A percentile compares a stretch with the other conserved stretches of the same genome.
Conservation (phyloP, 164 flowering plant genomes). For the Buxus sempervirens region DNA sequence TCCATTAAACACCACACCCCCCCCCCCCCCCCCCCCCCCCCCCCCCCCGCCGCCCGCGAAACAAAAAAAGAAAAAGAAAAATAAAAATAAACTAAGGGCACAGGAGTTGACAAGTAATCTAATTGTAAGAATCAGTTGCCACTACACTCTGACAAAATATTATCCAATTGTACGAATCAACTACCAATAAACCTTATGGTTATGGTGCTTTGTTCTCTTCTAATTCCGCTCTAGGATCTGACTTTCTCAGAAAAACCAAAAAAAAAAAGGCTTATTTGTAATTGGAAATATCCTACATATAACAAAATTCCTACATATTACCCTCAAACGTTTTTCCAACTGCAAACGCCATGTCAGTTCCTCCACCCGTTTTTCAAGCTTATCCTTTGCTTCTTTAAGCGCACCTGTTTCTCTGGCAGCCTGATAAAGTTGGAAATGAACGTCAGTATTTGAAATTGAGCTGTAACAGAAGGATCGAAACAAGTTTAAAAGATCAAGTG, state of each 20-base stretch:
- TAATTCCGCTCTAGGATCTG: background rate
- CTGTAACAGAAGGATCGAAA: background rate
- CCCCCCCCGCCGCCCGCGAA: no score
- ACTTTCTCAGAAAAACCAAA: no score
- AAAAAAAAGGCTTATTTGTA: background rate
- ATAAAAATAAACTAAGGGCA: no score
- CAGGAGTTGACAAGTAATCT: background rate
- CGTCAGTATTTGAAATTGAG: constrained; percentile 1
- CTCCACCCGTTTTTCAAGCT: constrained; percentile 82
- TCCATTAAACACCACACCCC: no score
- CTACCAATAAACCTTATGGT: background rate
- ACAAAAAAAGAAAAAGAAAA: no score
- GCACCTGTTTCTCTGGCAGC: constrained; percentile 95
- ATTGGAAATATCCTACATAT: background rate
- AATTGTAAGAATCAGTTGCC: background rate
- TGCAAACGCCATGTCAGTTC: constrained; percentile 93
- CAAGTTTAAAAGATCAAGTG: background rate
- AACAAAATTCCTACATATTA: constrained; percentile 18
- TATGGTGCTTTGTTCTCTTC: background rate
- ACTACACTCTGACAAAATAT: background rate
- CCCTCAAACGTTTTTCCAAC: constrained; percentile 85
- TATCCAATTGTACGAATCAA: background rate
- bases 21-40: no score
- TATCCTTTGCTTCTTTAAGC: constrained; percentile 92
- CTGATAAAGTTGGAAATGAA: constrained; percentile 32